Percentiles rank a stretch among this genome's conserved stretches.
These are phyloP conservation scores for Emergomyces orientalis DNA, from an alignment of 2,329 filamentous ascomycete species.

Conservation along the genomic window DNA sequence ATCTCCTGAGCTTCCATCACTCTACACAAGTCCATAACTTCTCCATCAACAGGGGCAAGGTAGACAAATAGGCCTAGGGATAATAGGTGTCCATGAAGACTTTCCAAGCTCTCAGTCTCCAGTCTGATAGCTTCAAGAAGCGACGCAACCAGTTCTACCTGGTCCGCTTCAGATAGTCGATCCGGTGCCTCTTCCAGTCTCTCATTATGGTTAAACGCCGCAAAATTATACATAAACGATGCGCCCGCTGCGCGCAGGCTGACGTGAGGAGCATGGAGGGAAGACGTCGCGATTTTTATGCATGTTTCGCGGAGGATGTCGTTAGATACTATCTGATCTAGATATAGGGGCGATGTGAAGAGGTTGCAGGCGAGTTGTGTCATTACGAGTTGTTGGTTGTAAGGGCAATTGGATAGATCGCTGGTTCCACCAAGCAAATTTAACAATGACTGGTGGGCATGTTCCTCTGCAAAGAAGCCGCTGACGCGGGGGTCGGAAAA, in stretches of 20 bases:
- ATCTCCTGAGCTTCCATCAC: constrained; percentile 65
- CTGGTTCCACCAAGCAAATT: constrained; percentile 49
- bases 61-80: constrained; percentile 70
- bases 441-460: constrained; percentile 52
- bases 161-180: constrained; percentile 56
- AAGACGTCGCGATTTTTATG: constrained; percentile 62
- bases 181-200: constrained; percentile 50
- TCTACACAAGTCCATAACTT: constrained; percentile 68
- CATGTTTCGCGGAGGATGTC: constrained; percentile 48
- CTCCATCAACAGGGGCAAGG: constrained; percentile 57
- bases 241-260: constrained; percentile 73
- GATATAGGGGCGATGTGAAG: constrained; percentile 65
- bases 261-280: constrained; percentile 68
- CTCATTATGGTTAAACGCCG: constrained; percentile 58
- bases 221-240: constrained; percentile 74
- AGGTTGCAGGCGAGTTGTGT: constrained; percentile 78
- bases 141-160: constrained; percentile 73
- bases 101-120: constrained; percentile 51
- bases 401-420: constrained; percentile 53
- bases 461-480: constrained; percentile 73
- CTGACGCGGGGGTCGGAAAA: constrained; percentile 70
- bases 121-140: constrained; percentile 62
- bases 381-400: constrained; percentile 72
- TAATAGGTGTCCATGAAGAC: constrained; percentile 65
- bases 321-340: constrained; percentile 51